Percentiles rank a stretch among this genome's conserved stretches.
Conservation (phyloP, 1,139 yeast species). For the Lodderomyces margitis region DNA sequence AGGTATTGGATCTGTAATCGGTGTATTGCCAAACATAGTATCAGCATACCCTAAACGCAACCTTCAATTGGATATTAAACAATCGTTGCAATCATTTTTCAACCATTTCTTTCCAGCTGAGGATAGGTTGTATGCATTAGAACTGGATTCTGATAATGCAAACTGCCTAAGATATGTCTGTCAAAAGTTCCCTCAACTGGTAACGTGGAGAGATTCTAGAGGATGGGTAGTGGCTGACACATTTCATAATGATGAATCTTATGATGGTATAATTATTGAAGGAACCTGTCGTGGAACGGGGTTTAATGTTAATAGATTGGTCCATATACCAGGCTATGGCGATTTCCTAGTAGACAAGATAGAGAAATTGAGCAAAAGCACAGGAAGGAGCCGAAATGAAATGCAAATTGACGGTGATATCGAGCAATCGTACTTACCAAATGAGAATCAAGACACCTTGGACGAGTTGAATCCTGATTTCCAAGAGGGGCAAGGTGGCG, state of each 20-base stretch:
- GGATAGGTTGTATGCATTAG: conserved; percentile 71
- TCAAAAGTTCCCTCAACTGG: conserved; percentile 81
- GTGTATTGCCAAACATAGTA: conserved; percentile 75
- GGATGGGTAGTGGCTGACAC: conserved; percentile 81
- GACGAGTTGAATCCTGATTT: conserved; percentile 66
- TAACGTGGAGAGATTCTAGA: conserved; percentile 89
- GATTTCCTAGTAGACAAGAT: conserved; percentile 78
- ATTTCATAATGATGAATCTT: conserved; percentile 31
- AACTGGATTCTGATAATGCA: conserved; percentile 61
- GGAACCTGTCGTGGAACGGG: conserved; percentile 90
- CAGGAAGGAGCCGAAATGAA: conserved; percentile 22
- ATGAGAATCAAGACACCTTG: conserved; percentile 59
- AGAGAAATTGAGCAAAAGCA: conserved; percentile 39
- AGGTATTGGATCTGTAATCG: conserved; percentile 83
- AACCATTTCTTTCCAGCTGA: conserved; percentile 81
- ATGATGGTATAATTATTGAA: conserved; percentile 51
- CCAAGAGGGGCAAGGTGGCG: conserved; percentile 46
- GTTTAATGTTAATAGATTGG: conserved; percentile 68
- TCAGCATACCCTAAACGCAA: conserved; percentile 70
- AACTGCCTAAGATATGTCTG: conserved; percentile 75
- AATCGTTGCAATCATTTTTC: conserved; percentile 79
- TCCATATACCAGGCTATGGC: conserved; percentile 88
- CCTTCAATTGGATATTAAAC: conserved; percentile 73
- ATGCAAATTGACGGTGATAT: conserved; percentile 21
- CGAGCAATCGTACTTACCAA: conserved; percentile 39